Evolutionary conservation across 2,329 filamentous ascomycete genomes (phyloP), one percentile per base, ranked within the genome.

Genomic region (Monilinia polystroma): DNA sequence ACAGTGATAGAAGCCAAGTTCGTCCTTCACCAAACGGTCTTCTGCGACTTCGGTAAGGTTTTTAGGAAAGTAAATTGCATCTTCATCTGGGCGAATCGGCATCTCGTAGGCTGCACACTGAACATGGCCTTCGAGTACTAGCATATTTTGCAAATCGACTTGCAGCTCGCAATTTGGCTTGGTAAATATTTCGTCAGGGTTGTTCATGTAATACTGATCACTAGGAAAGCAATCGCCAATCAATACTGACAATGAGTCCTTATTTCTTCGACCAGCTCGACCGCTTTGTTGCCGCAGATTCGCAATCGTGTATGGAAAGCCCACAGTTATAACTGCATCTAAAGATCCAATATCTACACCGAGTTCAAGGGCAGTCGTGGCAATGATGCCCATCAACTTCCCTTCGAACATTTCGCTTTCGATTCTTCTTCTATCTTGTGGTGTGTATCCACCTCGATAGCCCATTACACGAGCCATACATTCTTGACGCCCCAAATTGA

Each of bases 351-450:
- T 98, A 76, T 99, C 95, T 53, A 99, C 92, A 38, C 95, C 95
- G 1, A 99, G 81, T 76, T 99, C 95, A 3, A 99, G 82, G 0
- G 95, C 95, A 64, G 90, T 96, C 0, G 95, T 99, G 2, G 94
- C 94, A 43, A 99, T 88, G 66, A 99, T 96, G 1, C 95, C 95
- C 68, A 97, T 84, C 1, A 99, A 83, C 73, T 93, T 95, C 0
- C 95, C 95, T 66, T 96, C 91, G 72, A 99, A 99, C 95, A 99
- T 98, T 76, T 98, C 93, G 35, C 85, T 87, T 77, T 99, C 95
- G 68, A 99, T 97, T 66, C 85, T 83, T 23, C 95, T 86, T 66
- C 95, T 85, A 74, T 99, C 95, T 76, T 96, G 90, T 2, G 94
- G 87, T 3, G 93, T 97, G 75, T 99, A 99, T 0, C 95, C 95